phyloP scores from a whole-genome alignment of 768 basidiomycete genomes.

The Rhizopogon vinicolor region DNA sequence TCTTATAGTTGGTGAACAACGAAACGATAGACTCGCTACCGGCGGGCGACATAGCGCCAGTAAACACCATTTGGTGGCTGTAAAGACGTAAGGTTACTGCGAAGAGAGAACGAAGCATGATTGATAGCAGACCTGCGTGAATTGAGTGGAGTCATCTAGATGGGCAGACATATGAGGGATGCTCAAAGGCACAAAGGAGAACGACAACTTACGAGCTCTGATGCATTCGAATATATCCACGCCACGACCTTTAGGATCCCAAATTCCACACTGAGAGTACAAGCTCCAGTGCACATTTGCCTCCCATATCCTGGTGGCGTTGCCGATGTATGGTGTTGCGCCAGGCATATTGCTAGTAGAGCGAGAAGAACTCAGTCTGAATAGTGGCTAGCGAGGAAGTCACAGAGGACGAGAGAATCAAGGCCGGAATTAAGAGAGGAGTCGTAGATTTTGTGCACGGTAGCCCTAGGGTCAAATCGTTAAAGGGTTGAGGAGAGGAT shows the following conservation, averaged over 20 bases:
- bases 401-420: not conserved
- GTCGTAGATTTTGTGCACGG: not conserved
- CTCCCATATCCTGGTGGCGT: slow-evolving; percentile 71
- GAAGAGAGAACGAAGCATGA: slow-evolving; percentile 2
- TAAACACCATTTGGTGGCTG: slow-evolving; percentile 41
- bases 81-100: not conserved
- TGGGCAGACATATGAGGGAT: slow-evolving; percentile 5
- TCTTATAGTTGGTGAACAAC: not conserved
- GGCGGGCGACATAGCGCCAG: slow-evolving; percentile 46
- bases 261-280: slow-evolving; percentile 66
- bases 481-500: slow-evolving; percentile 4
- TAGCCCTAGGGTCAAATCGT: slow-evolving; percentile 6
- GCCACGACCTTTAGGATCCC: slow-evolving; percentile 61
- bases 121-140: slow-evolving; percentile 29
- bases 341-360: slow-evolving; percentile 21
- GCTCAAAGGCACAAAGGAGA: not conserved
- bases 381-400: not conserved
- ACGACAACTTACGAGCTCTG: slow-evolving; percentile 48
- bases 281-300: slow-evolving; percentile 59
- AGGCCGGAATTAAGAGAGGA: not conserved
- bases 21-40: slow-evolving; percentile 19
- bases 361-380: not conserved
- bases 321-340: slow-evolving; percentile 39
- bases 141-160: slow-evolving; percentile 55
- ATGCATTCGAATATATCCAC: slow-evolving; percentile 79